Evolutionary conservation across 352 stramenopile genomes (phyloP), one percentile per base, ranked within the genome.

Genomic region (Phytophthora ohioensis): DNA sequence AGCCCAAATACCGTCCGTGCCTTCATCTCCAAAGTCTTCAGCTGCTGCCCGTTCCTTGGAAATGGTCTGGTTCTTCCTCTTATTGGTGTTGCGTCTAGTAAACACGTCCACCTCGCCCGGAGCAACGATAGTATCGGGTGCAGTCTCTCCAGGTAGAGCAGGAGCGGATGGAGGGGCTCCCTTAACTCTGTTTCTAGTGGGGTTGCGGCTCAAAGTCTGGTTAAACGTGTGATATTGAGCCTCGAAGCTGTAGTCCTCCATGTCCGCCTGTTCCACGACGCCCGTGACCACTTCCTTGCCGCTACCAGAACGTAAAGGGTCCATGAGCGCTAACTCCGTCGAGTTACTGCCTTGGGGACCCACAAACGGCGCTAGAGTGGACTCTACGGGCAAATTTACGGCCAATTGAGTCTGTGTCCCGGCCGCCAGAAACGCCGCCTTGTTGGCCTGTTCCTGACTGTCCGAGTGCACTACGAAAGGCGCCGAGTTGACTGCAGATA

Each of bases 171-270:
- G 76, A 12, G 70, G 73, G 3, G 73, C 73, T 31, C 73, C 73
- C 45, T 75, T 71, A 3, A 45, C 58, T 41, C 57, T 81, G 7
- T 60, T 56, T 17, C 73, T 66, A 53, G 74, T 57, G 9, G 54
- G 57, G 31, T 75, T 78, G 39, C 77, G 69, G 17, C 51, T 68
- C 8, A 72, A 41, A 13, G 62, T 75, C 49, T 90, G 77, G 65
- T 94, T 94, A 69, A 82, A 82, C 62, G 84, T 90, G 71, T 95
- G 85, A 57, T 95, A 95, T 60, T 92, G 85, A 39, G 87, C 74
- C 43, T 94, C 86, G 55, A 95, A 95, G 76, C 80, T 91, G 53
- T 92, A 84, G 58, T 91, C 80, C 39, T 94, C 86, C 58, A 95
- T 80, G 27, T 84, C 71, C 0, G 86, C 71, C n/a, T 69, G 62